Evolutionary conservation across 306 rosid genomes (phyloP), one percentile per base, ranked within the genome.

Genomic region (Mucuna pruriens): DNA sequence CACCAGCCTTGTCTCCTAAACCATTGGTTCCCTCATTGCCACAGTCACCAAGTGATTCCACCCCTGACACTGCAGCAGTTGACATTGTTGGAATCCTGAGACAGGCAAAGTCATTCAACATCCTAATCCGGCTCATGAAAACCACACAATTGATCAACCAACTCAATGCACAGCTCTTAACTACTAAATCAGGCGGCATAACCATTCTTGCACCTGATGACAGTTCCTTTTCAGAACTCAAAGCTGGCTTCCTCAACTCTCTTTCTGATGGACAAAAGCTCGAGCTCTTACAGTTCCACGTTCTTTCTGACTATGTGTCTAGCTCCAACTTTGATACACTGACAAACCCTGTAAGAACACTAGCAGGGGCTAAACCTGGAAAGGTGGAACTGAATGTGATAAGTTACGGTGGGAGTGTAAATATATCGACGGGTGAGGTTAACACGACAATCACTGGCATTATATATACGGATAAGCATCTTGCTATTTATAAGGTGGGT

Each of bases 71-170:
- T 2, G 0, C 80, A 20, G 15, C 90, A 2, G 74, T 82, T 0
- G 90, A 90, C 40, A 77, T 90, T 19, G 69, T 84, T 7, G 90
- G 85, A 60, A 84, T 92, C 63, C 76, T 92, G 0, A 85, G 92
- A 9, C 74, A 90, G 62, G 91, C 91, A 0, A 87, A 89, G 42
- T 85, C 87, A 3, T 92, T 80, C 84, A 79, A 75, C 10, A 58
- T 87, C 54, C 46, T 92, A 4, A 86, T 92, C 51, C 89, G 93
- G 1, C 87, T 90, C 31, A 63, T 92, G 75, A 90, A 84, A 74
- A 90, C 80, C 77, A 92, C 97, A 2, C 90, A 90, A 81, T 87
- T 90, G 55, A 81, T 74, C 38, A 85, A 85, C 85, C 97, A 89
- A 77, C 79, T 92, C 57, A 87, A 90, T 36, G 80, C 84, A 12